These are phyloP conservation scores for Albizia julibrissin DNA, from an alignment of 306 rosid genomes.

Conservation along the genomic window DNA sequence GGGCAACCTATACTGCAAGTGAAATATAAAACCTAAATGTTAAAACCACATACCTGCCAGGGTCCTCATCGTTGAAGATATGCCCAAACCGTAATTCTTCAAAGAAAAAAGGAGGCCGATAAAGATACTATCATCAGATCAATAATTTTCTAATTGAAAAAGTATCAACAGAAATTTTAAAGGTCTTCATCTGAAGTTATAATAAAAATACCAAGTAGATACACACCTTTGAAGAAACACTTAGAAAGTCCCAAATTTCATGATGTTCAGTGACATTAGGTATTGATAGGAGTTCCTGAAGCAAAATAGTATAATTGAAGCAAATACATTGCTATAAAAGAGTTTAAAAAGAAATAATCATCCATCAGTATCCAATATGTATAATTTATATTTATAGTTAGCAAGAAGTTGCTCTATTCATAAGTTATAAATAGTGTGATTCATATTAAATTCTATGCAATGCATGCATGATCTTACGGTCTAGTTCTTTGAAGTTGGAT, in stretches of 20 bases:
- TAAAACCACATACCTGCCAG: conserved; percentile 77
- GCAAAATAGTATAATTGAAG: conserved; percentile 34
- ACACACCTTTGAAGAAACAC: conserved; percentile 87
- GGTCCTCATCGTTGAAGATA: conserved; percentile 92
- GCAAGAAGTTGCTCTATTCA: background rate
- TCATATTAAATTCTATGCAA: background rate
- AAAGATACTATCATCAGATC: conserved; percentile 32
- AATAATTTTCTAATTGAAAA: conserved; percentile 23
- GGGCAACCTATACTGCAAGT: conserved; percentile 22
- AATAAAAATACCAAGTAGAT: conserved; percentile 35
- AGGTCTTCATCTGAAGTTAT: conserved; percentile 14
- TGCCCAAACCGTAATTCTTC: conserved; percentile 92
- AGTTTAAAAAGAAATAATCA: conserved; percentile 1
- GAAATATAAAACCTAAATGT: conserved; percentile 33
- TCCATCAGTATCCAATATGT: background rate
- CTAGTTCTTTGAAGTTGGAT: conserved; percentile 8
- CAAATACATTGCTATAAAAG: conserved; percentile 3
- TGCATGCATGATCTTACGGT: background rate
- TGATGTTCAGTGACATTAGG: conserved; percentile 93
- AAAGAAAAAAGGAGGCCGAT: conserved; percentile 9
- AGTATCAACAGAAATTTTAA: background rate
- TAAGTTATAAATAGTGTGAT: background rate
- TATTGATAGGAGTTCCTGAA: conserved; percentile 88
- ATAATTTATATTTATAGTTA: background rate
- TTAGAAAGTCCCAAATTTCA: conserved; percentile 97